phyloP scores from a whole-genome alignment of 306 rosid genomes.

The Amphicarpaea edgeworthii region DNA sequence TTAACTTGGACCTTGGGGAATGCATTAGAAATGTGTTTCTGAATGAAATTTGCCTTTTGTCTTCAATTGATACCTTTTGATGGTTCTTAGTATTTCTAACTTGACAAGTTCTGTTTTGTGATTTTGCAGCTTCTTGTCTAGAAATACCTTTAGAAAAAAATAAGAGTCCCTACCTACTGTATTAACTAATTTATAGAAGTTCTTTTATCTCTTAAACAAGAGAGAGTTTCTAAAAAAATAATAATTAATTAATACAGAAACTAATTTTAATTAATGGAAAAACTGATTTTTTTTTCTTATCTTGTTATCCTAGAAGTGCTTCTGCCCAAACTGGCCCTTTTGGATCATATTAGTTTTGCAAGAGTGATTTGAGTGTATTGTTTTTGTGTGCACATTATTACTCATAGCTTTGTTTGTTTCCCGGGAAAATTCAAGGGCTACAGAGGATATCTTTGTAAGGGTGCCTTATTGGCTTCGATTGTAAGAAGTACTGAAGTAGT shows the following conservation, averaged over 20 bases:
- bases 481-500: background rate
- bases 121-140: slow-evolving; percentile 28
- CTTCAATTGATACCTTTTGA: background rate
- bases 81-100: background rate
- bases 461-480: background rate
- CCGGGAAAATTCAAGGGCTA: slow-evolving; percentile 12
- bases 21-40: background rate
- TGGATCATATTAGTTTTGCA: background rate
- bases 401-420: background rate
- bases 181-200: no score
- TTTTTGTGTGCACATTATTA: background rate
- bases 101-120: background rate
- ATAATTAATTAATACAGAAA: no score
- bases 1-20: background rate
- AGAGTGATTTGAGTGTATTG: background rate
- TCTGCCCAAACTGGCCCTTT: no score
- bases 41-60: background rate
- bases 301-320: no score
- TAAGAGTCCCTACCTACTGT: no score
- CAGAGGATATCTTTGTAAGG: background rate
- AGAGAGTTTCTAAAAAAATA: no score
- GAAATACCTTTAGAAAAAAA: no score
- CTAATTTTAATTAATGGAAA: no score
- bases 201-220: no score
- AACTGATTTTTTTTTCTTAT: no score